phyloP scores from a whole-genome alignment of 129 eudicot species.

The Escallonia herrerae region DNA sequence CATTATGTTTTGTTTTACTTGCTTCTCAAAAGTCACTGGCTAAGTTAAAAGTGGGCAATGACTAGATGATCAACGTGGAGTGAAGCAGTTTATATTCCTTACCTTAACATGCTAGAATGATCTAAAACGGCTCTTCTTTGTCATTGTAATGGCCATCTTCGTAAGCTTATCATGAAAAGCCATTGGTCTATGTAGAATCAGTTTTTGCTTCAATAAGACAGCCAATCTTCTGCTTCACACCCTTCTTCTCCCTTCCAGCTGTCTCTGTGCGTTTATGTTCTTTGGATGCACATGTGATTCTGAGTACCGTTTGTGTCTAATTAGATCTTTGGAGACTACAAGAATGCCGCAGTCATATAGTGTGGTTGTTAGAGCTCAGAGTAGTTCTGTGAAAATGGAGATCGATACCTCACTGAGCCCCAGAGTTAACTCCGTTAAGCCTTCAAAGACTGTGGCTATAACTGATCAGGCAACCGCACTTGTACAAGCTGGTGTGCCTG shows the following conservation, averaged over 20 bases:
- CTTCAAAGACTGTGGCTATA: conserved; percentile 89
- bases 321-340: conserved; percentile 37
- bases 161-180: no score
- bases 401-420: conserved; percentile 78
- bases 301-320: no score
- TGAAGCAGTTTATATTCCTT: no score
- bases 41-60: no score
- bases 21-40: background rate
- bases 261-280: background rate
- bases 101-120: no score
- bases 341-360: conserved; percentile 23
- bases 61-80: no score
- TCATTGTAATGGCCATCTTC: no score
- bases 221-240: background rate
- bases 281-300: no score
- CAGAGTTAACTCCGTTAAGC: conserved; percentile 85
- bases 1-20: background rate
- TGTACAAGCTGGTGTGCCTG: conserved; percentile 97
- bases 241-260: background rate
- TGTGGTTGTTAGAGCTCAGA: conserved; percentile 42
- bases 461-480: conserved; percentile 92
- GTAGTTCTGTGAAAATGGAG: conserved; percentile 43
- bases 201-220: background rate
- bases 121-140: no score
- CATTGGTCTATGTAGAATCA: background rate